Conservation (phyloP, 257 asterid genomes). For the Dorcoceras hygrometricum region DNA sequence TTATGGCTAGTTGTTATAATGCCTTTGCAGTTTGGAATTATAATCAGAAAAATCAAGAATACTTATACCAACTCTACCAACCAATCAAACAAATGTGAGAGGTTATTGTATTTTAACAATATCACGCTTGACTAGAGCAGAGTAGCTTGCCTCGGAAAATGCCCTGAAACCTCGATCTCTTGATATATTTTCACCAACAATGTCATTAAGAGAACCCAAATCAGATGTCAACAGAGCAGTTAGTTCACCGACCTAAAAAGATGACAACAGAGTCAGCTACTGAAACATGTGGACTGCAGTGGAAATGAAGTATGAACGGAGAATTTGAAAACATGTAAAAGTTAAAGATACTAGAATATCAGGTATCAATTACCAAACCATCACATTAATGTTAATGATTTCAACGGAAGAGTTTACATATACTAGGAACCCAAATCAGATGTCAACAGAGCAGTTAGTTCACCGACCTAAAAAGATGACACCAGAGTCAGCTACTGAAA, state of each 20-base stretch:
- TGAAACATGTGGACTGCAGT: constrained; percentile 2
- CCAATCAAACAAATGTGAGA: constrained; percentile 25
- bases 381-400: constrained; percentile 12
- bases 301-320: neutral
- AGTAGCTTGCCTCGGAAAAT: constrained; percentile 96
- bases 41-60: constrained; percentile 13
- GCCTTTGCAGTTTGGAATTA: neutral
- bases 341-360: neutral
- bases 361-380: neutral
- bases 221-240: constrained; percentile 87
- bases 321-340: constrained; percentile 2
- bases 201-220: constrained; percentile 82
- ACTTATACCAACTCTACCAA: neutral
- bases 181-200: constrained; percentile 84
- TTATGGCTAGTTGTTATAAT: neutral
- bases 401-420: constrained; percentile 11
- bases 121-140: constrained; percentile 62
- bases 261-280: constrained; percentile 22
- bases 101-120: constrained; percentile 33
- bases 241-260: constrained; percentile 84
- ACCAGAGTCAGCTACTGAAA: constrained; percentile 21
- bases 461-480: constrained; percentile 42
- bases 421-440: constrained; percentile 49
- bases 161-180: constrained; percentile 99
- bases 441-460: constrained; percentile 65